A percentile compares a stretch with the other conserved stretches of the same genome.
Evolutionary conservation across 805 yeast species (phyloP).

Genomic region (Myxozyma melibiosi): DNA sequence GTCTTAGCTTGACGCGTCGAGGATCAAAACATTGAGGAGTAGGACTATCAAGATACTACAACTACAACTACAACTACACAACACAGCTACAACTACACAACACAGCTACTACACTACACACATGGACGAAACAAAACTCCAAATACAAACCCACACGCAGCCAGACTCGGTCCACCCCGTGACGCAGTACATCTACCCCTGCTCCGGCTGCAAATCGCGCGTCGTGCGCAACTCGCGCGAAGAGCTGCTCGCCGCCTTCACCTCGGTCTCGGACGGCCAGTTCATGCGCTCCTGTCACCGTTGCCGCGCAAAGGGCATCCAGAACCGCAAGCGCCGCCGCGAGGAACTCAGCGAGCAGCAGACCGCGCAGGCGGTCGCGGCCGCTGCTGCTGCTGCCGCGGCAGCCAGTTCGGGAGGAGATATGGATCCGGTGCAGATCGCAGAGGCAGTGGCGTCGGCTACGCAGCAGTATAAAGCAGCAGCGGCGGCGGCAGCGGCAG

Average conservation of each 20-base stretch:
- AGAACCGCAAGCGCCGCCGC: constrained; percentile 27
- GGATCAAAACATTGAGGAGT: neutral
- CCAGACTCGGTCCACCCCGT: constrained; percentile 15
- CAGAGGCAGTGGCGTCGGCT: constrained; percentile 5
- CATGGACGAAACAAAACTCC: constrained; percentile 30
- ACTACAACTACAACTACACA: neutral
- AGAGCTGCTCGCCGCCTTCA: constrained; percentile 29
- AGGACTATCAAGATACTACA: neutral
- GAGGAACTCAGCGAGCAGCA: constrained; percentile 18
- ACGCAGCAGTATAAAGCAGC: too few relatives aligned
- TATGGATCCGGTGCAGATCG: constrained; percentile 6
- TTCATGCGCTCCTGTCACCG: constrained; percentile 32
- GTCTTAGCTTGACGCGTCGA: neutral
- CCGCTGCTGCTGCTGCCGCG: constrained; percentile 5
- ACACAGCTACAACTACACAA: neutral
- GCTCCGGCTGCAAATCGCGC: constrained; percentile 33
- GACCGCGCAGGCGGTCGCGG: neutral
- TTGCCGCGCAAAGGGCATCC: constrained; percentile 31
- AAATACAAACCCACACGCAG: constrained; percentile 21
- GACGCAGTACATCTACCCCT: constrained; percentile 32
- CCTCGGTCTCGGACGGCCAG: constrained; percentile 31
- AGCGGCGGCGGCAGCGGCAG: constrained; percentile 3
- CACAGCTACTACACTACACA: too few relatives aligned
- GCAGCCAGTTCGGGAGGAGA: neutral
- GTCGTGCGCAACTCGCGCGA: constrained; percentile 24